These are phyloP conservation scores for Aulographum hederae DNA, from an alignment of 2,329 filamentous ascomycete species.

Conservation along the genomic window DNA sequence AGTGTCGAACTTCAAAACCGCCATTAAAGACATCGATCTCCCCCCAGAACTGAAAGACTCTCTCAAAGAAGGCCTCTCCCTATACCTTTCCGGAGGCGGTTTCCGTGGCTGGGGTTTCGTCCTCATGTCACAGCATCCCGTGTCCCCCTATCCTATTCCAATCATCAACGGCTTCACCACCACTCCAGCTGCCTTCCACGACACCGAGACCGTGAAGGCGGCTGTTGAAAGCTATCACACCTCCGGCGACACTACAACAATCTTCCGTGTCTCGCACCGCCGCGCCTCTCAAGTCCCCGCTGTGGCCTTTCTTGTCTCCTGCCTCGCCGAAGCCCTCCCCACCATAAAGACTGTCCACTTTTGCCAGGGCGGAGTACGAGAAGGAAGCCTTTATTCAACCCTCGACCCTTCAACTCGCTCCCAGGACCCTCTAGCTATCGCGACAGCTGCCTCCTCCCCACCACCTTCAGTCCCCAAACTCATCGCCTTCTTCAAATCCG, in stretches of 20 bases:
- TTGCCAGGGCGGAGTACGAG: slow-evolving; percentile 72
- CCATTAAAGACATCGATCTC: slow-evolving; percentile 38
- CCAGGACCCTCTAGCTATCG: slow-evolving; percentile 47
- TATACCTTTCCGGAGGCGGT: slow-evolving; percentile 79
- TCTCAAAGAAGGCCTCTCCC: slow-evolving; percentile 36
- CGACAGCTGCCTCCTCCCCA: slow-evolving; percentile 34
- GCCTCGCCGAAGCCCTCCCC: slow-evolving; percentile 51
- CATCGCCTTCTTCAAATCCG: background rate
- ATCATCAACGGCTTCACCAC: slow-evolving; percentile 66
- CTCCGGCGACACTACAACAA: slow-evolving; percentile 17
- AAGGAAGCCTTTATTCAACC: slow-evolving; percentile 62
- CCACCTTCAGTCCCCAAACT: background rate
- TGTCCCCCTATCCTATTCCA: slow-evolving; percentile 68
- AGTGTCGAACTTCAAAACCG: slow-evolving; percentile 35
- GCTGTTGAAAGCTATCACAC: slow-evolving; percentile 17
- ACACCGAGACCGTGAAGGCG: slow-evolving; percentile 26
- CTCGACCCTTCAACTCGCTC: slow-evolving; percentile 41
- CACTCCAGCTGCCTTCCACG: slow-evolving; percentile 39
- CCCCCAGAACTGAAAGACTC: slow-evolving; percentile 31
- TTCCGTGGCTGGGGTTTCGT: slow-evolving; percentile 85
- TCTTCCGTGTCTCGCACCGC: slow-evolving; percentile 63
- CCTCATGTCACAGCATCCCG: slow-evolving; percentile 58
- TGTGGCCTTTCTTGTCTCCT: slow-evolving; percentile 62
- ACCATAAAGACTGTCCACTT: slow-evolving; percentile 59
- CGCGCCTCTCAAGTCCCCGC: slow-evolving; percentile 69